Base-by-base conservation (phyloP, 179 eudicot genomes). In the Beta corolliflora region DNA sequence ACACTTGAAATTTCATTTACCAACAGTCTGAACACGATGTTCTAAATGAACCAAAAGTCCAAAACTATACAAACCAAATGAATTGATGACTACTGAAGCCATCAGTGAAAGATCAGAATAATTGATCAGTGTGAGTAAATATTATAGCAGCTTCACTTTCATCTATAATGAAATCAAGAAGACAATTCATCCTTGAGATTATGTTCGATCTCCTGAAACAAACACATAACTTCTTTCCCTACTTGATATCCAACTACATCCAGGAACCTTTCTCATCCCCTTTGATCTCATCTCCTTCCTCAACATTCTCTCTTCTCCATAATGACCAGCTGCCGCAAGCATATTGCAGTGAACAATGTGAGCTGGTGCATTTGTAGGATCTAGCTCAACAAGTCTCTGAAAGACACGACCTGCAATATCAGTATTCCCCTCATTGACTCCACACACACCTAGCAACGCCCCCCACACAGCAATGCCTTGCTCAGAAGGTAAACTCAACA, bases 381-480 rank as follows among this genome's bases (percentile, higher is more conserved):
- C 91, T 69, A 88, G 78, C 81, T 86, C 77, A 60, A 84, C 80
- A 48, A 86, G 82, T 78, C 75, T 75, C 44, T 73, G 68, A 48
- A 86, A 79, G 7, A 87, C 63, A 36, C 85, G 85, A 7, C 21
- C 56, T 82, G 87, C 85, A 61, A 86, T 74, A 71, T 81, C 82
- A 56, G 75, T 55, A 73, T 77, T 88, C 10, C 80, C 83, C 78
- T 88, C 86, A 69, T 60, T 56, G 14, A 88, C 68, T 63, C 87
- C 88, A 73, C 91, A 88, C 23, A 86, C 79, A 77, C 91, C 91
- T 59, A 88, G 76, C 55, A 88, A 76, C 55, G 91, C 85, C 59
- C 91, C 91, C 89, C 87, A 88, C 48, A 77, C 55, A 61, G 84
- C 85, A 76, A 83, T 65, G 25, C 85, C 85, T 65, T 75, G 85